Base-by-base conservation (phyloP, 1,284 basidiomycete species). In the Ustilago loliicola region DNA sequence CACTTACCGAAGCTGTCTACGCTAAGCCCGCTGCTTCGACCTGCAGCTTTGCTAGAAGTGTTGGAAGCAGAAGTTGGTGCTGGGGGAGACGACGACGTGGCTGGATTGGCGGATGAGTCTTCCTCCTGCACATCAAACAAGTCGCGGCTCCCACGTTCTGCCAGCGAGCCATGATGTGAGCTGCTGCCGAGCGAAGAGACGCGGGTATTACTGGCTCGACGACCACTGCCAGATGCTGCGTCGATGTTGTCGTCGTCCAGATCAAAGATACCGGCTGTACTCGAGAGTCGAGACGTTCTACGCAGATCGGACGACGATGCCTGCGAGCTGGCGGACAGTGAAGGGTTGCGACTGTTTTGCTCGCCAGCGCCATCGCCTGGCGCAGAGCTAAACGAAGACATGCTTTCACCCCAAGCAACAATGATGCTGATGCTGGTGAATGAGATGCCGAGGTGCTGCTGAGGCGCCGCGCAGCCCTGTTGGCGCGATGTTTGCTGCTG, bases 241-340 rank as follows among this genome's bases (percentile, higher is more conserved):
- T 67, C 67, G 45, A 72, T 56, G 52, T 38, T 61, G 48, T 78
- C 78, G 23, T 73, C 70, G 40, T 81, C 77, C 13, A 81, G 73
- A 61, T 79, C 79, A 67, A 79, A 81, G 65, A 81, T 79, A 50
- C 79, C 79, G 23, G 73, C 79, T 36, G 79, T 77, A 32, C 77
- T 79, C 42, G 73, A 77, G n/a, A 76, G 68, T 32, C 73, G 73
- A 38, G 68, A 76, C 7, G 58, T 60, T 40, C 73, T 55, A 34
- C 68, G 73, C 40, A 52, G 52, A 21, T 64, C 70, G 3, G 70
- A 50, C 13, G 65, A 67, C 11, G 73, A 76, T 2, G 72, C 63
- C 50, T 75, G 67, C 40, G 72, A 75, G 64, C 72, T 75, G 29
- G 67, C 64, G 11, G 72, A 75, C 5, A 71, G 60, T 34, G 67